Base-by-base conservation (phyloP, 2,329 filamentous ascomycete genomes). In the Ophiostoma ips region DNA sequence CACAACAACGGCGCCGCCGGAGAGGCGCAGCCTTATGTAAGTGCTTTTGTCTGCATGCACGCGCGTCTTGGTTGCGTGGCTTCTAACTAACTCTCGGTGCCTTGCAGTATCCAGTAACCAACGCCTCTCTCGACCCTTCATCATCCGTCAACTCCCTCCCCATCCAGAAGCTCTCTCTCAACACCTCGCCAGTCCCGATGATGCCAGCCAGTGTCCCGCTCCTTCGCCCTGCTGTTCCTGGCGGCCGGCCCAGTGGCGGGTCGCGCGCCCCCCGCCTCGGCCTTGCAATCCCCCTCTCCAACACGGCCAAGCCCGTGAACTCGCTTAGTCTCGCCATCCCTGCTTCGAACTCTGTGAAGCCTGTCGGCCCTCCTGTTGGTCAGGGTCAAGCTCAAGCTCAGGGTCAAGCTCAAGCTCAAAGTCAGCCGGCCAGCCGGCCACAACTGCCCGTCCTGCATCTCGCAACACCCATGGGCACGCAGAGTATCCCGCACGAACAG, bases 281-380 rank as follows among this genome's bases (percentile, higher is more conserved):
- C 30, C 77, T 96, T 52, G 86, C 89, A 43, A 96, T 96, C 52
- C 90, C 90, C 34, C 82, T 85, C 1, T 94, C 87, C 34, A 86
- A 87, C 46, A 90, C 80, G 67, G 83, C 73, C 55, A 87, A 89
- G 64, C 80, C 89, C 2, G 79, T 92, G 48, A 77, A 76, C 57
- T 72, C 71, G 57, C 43, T 45, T 10, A 34, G 88, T 40, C 77
- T 96, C 52, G 86, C 89, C 44, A 96, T 96, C 52, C 90, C 90
- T 35, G 81, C 85, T 1, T 94, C 87, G 34, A 86, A 87, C 46
- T 90, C 80, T 67, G 83, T 74, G 55, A 87, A 89, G 64, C 81
- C 89, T 2, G 79, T 92, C 48, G 77, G 76, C 57, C 73, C 71
- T 57, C 63, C 56, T 1, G n/a, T n/a, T n/a, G n/a, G n/a, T n/a